These are phyloP conservation scores for Corymbia maculata DNA, from an alignment of 345 rosid species.

Conservation along the genomic window DNA sequence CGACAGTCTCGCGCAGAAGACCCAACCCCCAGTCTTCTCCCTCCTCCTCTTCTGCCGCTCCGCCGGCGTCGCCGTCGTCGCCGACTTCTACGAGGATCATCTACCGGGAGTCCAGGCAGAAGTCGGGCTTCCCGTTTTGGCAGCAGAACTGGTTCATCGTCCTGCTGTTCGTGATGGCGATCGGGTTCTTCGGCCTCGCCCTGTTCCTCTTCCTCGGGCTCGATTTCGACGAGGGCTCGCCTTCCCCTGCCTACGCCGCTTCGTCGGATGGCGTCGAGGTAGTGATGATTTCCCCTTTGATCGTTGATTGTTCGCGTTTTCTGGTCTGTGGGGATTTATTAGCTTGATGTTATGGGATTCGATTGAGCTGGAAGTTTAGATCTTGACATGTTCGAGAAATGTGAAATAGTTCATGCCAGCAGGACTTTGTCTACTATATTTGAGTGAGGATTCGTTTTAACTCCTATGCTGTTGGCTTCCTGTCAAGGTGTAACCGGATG, in stretches of 20 bases:
- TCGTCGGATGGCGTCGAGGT: slow-evolving; percentile 80
- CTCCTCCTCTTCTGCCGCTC: neutral
- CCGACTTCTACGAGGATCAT: slow-evolving; percentile 7
- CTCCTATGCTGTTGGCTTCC: neutral
- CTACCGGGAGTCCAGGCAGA: slow-evolving; percentile 11
- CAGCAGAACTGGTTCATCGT: slow-evolving; percentile 79
- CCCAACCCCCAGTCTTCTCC: slow-evolving; percentile 16
- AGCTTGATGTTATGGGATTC: neutral
- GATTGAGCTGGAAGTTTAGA: neutral
- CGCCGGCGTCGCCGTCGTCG: neutral
- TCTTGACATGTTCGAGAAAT: neutral
- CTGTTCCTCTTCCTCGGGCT: slow-evolving; percentile 59
- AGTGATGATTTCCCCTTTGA: neutral
- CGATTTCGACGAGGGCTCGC: slow-evolving; percentile 38
- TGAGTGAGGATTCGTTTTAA: neutral
- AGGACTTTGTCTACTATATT: neutral
- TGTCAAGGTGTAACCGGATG: neutral
- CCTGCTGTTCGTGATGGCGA: slow-evolving; percentile 56
- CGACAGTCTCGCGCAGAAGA: slow-evolving; percentile 47
- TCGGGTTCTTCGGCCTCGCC: slow-evolving; percentile 60
- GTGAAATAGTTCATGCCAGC: neutral
- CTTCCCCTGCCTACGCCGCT: slow-evolving; percentile 44
- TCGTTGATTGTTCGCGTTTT: neutral
- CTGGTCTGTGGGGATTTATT: neutral
- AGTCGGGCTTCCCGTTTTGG: slow-evolving; percentile 51